Evolutionary conservation across 169 alveolate genomes (phyloP).

Genomic region (Eimeria praecox): DNA sequence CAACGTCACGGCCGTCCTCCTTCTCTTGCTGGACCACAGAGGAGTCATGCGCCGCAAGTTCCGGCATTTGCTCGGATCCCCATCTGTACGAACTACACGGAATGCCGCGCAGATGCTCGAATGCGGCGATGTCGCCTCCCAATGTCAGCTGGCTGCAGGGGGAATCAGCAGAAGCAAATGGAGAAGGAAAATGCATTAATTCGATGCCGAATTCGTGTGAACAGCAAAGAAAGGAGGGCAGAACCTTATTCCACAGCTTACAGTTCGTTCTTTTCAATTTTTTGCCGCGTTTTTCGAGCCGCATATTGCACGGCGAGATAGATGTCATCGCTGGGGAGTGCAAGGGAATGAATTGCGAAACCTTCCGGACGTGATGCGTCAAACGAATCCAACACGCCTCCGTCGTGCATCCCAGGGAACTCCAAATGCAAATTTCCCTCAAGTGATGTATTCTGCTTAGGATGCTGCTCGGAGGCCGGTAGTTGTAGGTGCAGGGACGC

Average conservation of each 20-base stretch:
- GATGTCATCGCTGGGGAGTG: slow-evolving; percentile 65
- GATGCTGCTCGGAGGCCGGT: slow-evolving; percentile 33
- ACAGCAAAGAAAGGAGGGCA: not conserved
- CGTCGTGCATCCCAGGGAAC: not conserved
- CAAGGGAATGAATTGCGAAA: slow-evolving; percentile 33
- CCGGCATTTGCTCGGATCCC: not conserved
- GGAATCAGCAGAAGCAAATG: not conserved
- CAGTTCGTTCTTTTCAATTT: not conserved
- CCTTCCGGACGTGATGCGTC: not conserved
- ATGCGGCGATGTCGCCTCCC: slow-evolving; percentile 10
- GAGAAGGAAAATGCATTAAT: not conserved
- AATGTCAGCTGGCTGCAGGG: slow-evolving; percentile 47
- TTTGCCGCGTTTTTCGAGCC: slow-evolving; percentile 46
- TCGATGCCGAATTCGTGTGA: not conserved
- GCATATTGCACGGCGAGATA: slow-evolving; percentile 50
- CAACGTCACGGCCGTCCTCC: not conserved
- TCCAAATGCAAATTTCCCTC: not conserved
- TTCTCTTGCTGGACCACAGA: not conserved
- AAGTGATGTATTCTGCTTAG: not conserved
- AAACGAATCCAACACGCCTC: slow-evolving; percentile 44
- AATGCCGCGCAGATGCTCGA: slow-evolving; percentile 63
- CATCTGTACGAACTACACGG: slow-evolving; percentile 35
- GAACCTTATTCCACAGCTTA: not conserved
- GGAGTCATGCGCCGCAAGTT: not conserved
- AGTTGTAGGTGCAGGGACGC: slow-evolving; percentile 27